phyloP scores from a whole-genome alignment of 2,329 filamentous ascomycete species.

The Cytospora mali region DNA sequence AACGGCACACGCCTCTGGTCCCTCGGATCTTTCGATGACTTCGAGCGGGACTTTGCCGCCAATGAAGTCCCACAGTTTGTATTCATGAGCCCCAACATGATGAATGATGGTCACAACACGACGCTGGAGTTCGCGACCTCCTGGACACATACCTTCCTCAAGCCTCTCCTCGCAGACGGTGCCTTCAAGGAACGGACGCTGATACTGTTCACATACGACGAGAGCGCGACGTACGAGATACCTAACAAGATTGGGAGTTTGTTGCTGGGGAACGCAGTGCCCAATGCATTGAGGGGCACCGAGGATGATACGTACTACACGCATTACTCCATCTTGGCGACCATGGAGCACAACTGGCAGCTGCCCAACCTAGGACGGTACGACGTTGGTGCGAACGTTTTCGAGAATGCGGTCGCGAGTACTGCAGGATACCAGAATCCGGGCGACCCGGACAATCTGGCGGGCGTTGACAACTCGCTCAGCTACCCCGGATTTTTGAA shows the following conservation, averaged over 20 bases:
- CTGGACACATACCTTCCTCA: slow-evolving; percentile 56
- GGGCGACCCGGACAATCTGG: slow-evolving; percentile 41
- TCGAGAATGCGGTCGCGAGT: slow-evolving; percentile 32
- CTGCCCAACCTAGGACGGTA: slow-evolving; percentile 47
- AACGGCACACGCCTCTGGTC: slow-evolving; percentile 54
- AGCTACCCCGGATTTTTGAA: slow-evolving; percentile 48
- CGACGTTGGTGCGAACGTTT: slow-evolving; percentile 42
- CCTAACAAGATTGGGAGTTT: slow-evolving; percentile 58
- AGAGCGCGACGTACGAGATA: slow-evolving; percentile 54
- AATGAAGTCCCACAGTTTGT: slow-evolving; percentile 66
- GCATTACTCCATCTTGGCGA: slow-evolving; percentile 48
- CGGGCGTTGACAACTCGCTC: slow-evolving; percentile 42
- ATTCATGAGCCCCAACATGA: slow-evolving; percentile 66
- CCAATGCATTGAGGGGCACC: slow-evolving; percentile 49
- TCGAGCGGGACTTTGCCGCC: slow-evolving; percentile 58
- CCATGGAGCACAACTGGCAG: slow-evolving; percentile 46
- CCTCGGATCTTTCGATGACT: slow-evolving; percentile 65
- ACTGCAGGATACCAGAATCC: slow-evolving; percentile 33
- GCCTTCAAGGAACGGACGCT: slow-evolving; percentile 57
- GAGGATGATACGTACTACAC: slow-evolving; percentile 53
- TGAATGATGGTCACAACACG: slow-evolving; percentile 66
- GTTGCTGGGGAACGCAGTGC: slow-evolving; percentile 58
- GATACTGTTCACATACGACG: slow-evolving; percentile 61
- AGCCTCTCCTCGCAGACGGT: slow-evolving; percentile 53
- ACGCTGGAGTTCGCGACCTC: slow-evolving; percentile 52